Evolutionary conservation across 345 rosid species (phyloP).

Genomic region (Xanthoceras sorbifolium): DNA sequence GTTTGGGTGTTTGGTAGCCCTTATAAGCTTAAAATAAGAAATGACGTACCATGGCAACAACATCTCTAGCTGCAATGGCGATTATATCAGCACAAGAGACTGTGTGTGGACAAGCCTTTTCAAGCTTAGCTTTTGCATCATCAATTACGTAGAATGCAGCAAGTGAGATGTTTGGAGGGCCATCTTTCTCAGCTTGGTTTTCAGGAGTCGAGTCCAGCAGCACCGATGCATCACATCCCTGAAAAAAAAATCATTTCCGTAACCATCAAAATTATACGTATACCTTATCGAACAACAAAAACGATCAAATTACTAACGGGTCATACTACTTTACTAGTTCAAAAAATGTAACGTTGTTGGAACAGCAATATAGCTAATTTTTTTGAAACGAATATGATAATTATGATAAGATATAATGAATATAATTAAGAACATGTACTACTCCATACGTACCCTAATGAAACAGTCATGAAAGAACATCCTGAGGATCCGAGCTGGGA

Average conservation of each 20-base stretch:
- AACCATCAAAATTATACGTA: no score
- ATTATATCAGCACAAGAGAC: constrained; percentile 79
- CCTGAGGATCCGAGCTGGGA: constrained; percentile 76
- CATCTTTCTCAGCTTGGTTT: constrained; percentile 86
- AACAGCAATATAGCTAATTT: no score
- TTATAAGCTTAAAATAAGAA: neutral
- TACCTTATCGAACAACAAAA: no score
- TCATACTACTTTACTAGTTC: no score
- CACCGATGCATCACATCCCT: constrained; percentile 92
- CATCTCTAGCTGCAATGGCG: constrained; percentile 82
- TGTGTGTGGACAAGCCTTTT: constrained; percentile 59
- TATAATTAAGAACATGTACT: no score
- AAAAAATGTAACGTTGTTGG: no score
- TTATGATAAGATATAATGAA: no score
- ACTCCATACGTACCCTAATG: constrained; percentile 60
- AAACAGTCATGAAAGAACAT: constrained; percentile 95
- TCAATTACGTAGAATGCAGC: constrained; percentile 79
- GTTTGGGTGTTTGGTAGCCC: no score
- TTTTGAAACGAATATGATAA: neutral
- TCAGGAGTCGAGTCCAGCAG: constrained; percentile 58
- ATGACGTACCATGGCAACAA: constrained; percentile 53
- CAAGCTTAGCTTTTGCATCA: constrained; percentile 71
- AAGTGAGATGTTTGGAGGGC: constrained; percentile 75
- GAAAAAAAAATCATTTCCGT: neutral
- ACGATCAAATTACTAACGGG: no score